phyloP scores from a whole-genome alignment of 768 basidiomycete species.

The Hypsizygus marmoreus region DNA sequence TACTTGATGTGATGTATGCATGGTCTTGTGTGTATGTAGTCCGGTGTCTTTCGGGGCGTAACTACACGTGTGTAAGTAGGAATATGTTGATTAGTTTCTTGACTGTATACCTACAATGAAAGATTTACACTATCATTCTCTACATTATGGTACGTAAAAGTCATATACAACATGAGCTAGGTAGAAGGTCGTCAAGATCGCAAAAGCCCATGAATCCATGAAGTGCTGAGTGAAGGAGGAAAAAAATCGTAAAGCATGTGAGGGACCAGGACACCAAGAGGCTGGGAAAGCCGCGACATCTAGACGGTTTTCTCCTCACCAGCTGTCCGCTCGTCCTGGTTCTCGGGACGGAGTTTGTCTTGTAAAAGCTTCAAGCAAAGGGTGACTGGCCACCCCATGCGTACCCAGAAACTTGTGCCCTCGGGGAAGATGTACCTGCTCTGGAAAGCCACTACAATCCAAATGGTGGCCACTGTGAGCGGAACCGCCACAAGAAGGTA shows the following conservation, averaged over 20 bases:
- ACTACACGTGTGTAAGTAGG: too few relatives aligned
- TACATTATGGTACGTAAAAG: too few relatives aligned
- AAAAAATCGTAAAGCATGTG: too few relatives aligned
- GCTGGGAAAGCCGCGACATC: too few relatives aligned
- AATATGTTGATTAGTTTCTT: too few relatives aligned
- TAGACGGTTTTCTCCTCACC: too few relatives aligned
- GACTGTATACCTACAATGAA: too few relatives aligned
- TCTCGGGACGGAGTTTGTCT: background rate
- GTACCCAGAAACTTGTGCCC: conserved; percentile 27
- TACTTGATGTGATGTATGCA: conserved; percentile 5
- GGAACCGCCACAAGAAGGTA: conserved; percentile 46
- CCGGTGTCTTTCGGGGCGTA: too few relatives aligned
- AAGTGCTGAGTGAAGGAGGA: background rate
- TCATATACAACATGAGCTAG: background rate
- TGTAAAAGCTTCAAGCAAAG: conserved; percentile 18
- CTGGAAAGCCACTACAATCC: conserved; percentile 58
- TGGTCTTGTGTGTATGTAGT: too few relatives aligned
- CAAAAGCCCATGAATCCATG: background rate
- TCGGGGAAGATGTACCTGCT: conserved; percentile 37
- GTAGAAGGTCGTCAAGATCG: background rate
- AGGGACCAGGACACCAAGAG: too few relatives aligned
- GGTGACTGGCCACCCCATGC: conserved; percentile 38
- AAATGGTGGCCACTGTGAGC: conserved; percentile 52
- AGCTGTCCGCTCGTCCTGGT: background rate
- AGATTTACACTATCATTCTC: too few relatives aligned